Conservation (phyloP, 176 grass and related monocot species). For the Aegilops longissima region DNA sequence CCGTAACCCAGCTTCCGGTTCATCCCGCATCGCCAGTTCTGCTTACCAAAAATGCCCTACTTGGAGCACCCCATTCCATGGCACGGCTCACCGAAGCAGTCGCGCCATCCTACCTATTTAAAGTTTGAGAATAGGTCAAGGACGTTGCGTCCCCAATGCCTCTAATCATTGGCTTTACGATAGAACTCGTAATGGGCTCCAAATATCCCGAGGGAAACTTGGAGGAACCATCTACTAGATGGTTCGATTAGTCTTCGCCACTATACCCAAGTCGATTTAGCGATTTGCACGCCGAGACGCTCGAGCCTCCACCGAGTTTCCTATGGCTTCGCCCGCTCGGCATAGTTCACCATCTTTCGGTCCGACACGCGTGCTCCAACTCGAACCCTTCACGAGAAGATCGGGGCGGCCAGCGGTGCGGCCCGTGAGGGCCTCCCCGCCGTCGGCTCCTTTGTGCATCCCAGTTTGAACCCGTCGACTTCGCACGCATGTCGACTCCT, state of each 20-base stretch:
- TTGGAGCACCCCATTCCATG: slow-evolving; percentile 30
- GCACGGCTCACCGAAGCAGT: slow-evolving; percentile 23
- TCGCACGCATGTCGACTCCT: slow-evolving; percentile 36
- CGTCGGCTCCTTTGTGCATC: too few species aligned
- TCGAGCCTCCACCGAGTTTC: too few species aligned
- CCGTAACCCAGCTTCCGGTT: slow-evolving; percentile 19
- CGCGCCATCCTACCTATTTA: slow-evolving; percentile 76
- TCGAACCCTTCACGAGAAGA: slow-evolving; percentile 53
- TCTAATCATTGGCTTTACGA: slow-evolving; percentile 94
- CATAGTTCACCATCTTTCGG: background rate
- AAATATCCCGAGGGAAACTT: slow-evolving; percentile 60
- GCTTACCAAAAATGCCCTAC: slow-evolving; percentile 63
- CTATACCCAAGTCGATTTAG: slow-evolving; percentile 43
- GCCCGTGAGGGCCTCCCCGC: too few species aligned
- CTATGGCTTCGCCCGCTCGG: too few species aligned
- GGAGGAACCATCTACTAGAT: slow-evolving; percentile 69
- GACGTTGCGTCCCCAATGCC: slow-evolving; percentile 75
- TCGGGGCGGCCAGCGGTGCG: too few species aligned
- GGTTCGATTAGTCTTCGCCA: slow-evolving; percentile 76
- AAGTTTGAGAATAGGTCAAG: slow-evolving; percentile 93
- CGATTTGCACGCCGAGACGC: too few species aligned
- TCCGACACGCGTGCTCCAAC: slow-evolving; percentile 53
- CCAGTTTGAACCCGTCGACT: too few species aligned
- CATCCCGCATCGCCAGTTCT: slow-evolving; percentile 55
- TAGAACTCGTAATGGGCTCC: slow-evolving; percentile 60